These are phyloP conservation scores for Leishmania guyanensis DNA, from an alignment of 208 protist genomes.

Conservation along the genomic window DNA sequence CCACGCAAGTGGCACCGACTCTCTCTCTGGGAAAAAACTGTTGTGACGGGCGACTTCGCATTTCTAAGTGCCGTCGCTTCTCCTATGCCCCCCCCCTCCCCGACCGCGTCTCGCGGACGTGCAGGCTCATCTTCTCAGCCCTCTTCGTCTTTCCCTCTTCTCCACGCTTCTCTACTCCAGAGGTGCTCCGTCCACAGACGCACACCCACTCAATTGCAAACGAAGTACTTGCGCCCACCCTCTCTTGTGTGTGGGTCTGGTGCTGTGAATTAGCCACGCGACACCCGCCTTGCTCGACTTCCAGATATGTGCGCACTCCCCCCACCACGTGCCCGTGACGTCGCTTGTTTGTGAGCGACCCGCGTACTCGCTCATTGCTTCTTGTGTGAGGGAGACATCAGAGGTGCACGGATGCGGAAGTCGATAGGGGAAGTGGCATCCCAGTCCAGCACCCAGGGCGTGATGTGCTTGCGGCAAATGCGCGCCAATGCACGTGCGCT, in stretches of 20 bases:
- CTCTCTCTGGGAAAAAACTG: neutral
- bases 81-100: neutral
- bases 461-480: neutral
- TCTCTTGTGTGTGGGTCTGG: neutral
- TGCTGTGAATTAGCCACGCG: neutral
- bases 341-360: neutral
- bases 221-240: neutral
- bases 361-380: neutral
- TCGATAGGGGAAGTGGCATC: neutral
- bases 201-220: neutral
- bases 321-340: neutral
- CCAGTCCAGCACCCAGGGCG: neutral
- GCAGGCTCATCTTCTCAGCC: neutral
- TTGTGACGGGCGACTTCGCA: neutral
- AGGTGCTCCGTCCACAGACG: neutral
- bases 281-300: neutral
- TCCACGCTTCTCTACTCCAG: neutral
- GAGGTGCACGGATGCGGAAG: slow-evolving; percentile 1
- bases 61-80: neutral
- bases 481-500: neutral
- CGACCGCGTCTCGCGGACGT: neutral
- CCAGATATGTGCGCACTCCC: neutral
- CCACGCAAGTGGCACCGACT: neutral
- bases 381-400: neutral
- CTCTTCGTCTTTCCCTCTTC: neutral